Evolutionary conservation across 768 basidiomycete genomes (phyloP), one percentile per base, ranked within the genome.

Genomic region (Exsudoporus frostii): DNA sequence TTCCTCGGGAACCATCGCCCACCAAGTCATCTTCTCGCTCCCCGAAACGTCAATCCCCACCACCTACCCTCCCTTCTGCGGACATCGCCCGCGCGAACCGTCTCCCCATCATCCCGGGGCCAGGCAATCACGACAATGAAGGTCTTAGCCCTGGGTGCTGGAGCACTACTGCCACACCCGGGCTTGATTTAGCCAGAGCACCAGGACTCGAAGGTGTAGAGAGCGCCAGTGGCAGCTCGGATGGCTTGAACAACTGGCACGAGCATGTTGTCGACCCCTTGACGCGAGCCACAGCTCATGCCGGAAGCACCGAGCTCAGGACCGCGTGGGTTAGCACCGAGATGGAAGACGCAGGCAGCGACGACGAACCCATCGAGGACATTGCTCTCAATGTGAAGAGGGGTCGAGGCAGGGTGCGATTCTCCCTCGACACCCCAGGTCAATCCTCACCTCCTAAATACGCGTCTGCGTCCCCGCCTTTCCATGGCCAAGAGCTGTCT

Each of bases 141-240:
- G 60, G 40, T 5, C 68, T 71, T 14, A 81, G 75, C 17, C 81
- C 84, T 25, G 84, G 81, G 3, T 76, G 74, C 38, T 91, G 89
- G 90, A 89, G 86, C 58, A 90, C 85, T 0, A 78, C 79, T 13
- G 88, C 88, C 5, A 90, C 90, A 0, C 88, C 90, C 4, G 90
- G 90, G 1, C 73, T 77, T 41, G 74, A 66, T 38, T 48, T 62
- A 17, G 42, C 56, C 42, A 49, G 50, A 48, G 41, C 52, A 20
- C 36, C 53, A 50, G 50, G 69, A 53, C 51, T 55, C 56, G 74
- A 43, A 0, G 48, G 58, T 30, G 55, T n/a, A 3, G 50, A 45
- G 9, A 61, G 53, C 48, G 27, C 50, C 7, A 19, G 45, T 5
- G 67, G 34, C 44, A 65, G 57, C 45, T 54, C 57, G 15, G 66